Conservation (phyloP, 345 rosid species). For the Boechera stricta region DNA sequence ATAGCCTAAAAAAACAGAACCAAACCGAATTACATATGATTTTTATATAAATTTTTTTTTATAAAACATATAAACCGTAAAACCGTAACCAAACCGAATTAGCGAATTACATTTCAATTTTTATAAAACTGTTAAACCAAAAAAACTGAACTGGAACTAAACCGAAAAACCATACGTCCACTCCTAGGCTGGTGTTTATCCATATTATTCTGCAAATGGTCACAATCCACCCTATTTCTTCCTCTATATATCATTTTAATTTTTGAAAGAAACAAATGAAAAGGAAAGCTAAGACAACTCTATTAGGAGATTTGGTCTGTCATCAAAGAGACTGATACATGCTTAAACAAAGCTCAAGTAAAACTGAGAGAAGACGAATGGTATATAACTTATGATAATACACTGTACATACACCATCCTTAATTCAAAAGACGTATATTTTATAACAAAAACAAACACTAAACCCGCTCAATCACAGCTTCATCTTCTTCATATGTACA, state of each 20-base stretch:
- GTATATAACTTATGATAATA: constrained; percentile 27
- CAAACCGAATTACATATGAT: too few species aligned
- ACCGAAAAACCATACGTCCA: too few species aligned
- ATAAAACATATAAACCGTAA: too few species aligned
- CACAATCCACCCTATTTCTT: neutral
- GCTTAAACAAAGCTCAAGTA: neutral
- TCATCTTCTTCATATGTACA: constrained; percentile 43
- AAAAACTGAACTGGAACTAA: too few species aligned
- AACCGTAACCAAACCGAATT: too few species aligned
- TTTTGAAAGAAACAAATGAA: neutral
- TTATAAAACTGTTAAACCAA: too few species aligned
- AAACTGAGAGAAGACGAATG: too few species aligned
- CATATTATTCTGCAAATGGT: too few species aligned
- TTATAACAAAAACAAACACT: neutral
- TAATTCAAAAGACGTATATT: constrained; percentile 13
- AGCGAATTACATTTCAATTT: too few species aligned
- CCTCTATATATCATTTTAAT: neutral
- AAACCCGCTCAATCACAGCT: constrained; percentile 23
- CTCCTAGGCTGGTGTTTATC: too few species aligned
- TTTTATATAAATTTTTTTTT: too few species aligned
- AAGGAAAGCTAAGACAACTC: constrained; percentile 11
- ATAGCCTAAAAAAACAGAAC: too few species aligned
- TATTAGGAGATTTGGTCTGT: neutral
- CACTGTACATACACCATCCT: constrained; percentile 34
- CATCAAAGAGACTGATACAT: constrained; percentile 6